Evolutionary conservation across 1,284 basidiomycete species (phyloP).

Genomic region (Kwoniella shivajii): DNA sequence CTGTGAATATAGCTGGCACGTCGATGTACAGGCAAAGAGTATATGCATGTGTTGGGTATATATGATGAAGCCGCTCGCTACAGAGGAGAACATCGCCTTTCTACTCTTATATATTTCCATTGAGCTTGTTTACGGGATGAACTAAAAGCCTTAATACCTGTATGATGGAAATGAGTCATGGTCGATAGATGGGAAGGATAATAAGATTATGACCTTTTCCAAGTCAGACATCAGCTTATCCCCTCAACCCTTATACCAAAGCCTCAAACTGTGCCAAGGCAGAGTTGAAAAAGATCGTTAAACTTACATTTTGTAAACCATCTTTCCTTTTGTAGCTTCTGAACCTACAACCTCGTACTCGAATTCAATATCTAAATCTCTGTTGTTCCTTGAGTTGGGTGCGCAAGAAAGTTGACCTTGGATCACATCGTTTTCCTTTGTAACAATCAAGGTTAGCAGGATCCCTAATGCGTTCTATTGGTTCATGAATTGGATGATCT

Average conservation of each 20-base stretch:
- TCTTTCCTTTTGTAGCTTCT: constrained; percentile 46
- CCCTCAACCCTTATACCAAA: not conserved
- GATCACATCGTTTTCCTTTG: constrained; percentile 67
- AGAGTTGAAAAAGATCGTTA: not conserved
- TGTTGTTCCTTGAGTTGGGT: constrained; percentile 86
- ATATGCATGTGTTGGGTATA: no score
- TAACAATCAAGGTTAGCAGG: constrained; percentile 17
- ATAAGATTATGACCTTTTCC: constrained; percentile 40
- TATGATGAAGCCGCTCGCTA: no score
- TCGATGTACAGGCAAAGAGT: no score
- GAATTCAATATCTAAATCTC: constrained; percentile 87
- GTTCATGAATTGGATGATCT: constrained; percentile 21
- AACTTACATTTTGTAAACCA: constrained; percentile 58
- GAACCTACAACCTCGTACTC: constrained; percentile 63
- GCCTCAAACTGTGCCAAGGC: not conserved
- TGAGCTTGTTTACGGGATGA: no score
- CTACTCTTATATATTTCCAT: no score
- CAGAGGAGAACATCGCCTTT: no score
- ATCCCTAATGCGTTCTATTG: no score
- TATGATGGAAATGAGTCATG: no score
- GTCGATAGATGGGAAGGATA: no score
- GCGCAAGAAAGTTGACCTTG: constrained; percentile 71
- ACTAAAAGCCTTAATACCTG: no score
- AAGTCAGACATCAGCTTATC: constrained; percentile 40
- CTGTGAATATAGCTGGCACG: no score